Base-by-base conservation (phyloP, 805 yeast genomes). In the Lachancea cidri region DNA sequence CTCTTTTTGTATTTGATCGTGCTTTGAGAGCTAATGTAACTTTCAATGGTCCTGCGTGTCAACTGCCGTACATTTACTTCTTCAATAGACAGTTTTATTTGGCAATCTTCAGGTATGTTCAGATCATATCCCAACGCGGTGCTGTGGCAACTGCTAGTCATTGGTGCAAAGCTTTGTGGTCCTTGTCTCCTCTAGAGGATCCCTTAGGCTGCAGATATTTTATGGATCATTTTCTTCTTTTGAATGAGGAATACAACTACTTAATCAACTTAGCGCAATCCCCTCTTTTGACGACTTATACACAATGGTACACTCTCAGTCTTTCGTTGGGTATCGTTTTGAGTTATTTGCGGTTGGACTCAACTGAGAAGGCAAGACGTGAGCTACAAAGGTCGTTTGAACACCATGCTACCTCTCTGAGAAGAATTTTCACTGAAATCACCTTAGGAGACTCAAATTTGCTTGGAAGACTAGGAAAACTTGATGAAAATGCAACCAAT, bases 121-220 rank as follows among this genome's bases (percentile, higher is more conserved):
- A 74, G 9, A 77, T 77, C 2, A 65, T 88, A 31, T 83, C 87
- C 2, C 87, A 83, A 52, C 75, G 86, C 53, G 85, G 94, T 3
- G 84, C 91, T 1, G 79, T 75, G 54, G 73, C 65, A 43, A 87
- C 96, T 0, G 95, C 95, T 0, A 72, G 85, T 33, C 76, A 78
- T 32, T 87, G 81, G 67, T 76, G 84, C 52, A 86, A 85, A 57
- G 67, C 81, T 4, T 66, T 87, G 36, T 67, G 84, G 47, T 76
- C 88, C 2, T 64, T 88, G 22, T 70, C 77, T 27, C 95, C 95
- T 1, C 72, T 79, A 2, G 85, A 82, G 42, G 96, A 88, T 65
- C 95, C 95, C 1, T 66, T 81, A 39, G 95, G 95, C 17, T 87
- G 83, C 9, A 72, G 95, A 47, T 81, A 82, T 54, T 84, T 86